These are phyloP conservation scores for Tricholoma matsutake DNA, from an alignment of 768 basidiomycete species.

Conservation along the genomic window DNA sequence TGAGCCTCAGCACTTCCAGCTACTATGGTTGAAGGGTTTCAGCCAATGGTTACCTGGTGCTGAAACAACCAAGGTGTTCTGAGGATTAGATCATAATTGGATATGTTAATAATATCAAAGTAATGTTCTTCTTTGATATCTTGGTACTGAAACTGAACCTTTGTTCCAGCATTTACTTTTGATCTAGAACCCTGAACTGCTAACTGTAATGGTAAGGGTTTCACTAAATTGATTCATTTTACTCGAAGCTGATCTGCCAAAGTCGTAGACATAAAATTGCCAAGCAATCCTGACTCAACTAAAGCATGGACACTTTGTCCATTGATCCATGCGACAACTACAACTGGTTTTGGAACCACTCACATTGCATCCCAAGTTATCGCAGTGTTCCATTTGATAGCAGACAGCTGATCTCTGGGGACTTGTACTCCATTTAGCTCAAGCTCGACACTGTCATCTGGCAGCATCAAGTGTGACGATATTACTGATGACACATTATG, in stretches of 20 bases:
- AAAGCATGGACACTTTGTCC: neutral
- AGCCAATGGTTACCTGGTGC: constrained; percentile 25
- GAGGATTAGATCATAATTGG: constrained; percentile 38
- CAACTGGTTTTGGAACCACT: neutral
- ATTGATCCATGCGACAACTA: neutral
- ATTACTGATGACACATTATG: too few species aligned
- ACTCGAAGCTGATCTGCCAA: neutral
- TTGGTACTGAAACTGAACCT: too few species aligned
- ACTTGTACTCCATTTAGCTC: neutral
- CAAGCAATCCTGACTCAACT: neutral
- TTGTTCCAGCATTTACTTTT: too few species aligned
- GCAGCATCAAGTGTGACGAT: too few species aligned
- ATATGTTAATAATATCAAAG: constrained; percentile 38
- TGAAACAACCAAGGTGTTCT: constrained; percentile 35
- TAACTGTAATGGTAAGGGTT: constrained; percentile 1
- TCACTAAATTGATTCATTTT: neutral
- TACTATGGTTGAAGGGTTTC: constrained; percentile 24
- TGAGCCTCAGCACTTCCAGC: neutral
- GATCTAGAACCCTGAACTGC: too few species aligned
- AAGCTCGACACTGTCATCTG: too few species aligned
- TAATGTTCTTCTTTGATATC: constrained; percentile 14
- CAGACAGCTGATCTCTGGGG: neutral
- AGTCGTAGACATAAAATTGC: neutral
- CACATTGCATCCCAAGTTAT: neutral
- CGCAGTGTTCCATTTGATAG: neutral